Evolutionary conservation across 768 basidiomycete species (phyloP).

Genomic region (Boletus pseudopeckii): DNA sequence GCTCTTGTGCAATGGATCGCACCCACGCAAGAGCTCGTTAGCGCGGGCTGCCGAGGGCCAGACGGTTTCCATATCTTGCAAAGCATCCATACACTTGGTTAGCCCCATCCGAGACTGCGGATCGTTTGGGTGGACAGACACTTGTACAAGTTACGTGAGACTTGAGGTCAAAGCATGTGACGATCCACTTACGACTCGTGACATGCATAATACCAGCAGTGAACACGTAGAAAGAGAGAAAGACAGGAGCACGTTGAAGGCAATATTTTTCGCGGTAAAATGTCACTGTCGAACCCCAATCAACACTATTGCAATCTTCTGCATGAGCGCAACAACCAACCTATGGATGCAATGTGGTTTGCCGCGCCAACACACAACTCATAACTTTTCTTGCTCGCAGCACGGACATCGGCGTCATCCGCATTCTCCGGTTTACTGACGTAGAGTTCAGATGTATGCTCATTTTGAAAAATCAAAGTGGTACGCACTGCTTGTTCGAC

Average conservation of each 20-base stretch:
- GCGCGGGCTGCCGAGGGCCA: conserved; percentile 81
- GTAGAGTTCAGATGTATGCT: background rate
- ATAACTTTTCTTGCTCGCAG: conserved; percentile 58
- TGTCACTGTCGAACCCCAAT: conserved; percentile 37
- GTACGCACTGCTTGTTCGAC: conserved; percentile 38
- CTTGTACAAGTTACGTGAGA: conserved; percentile 33
- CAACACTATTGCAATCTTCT: background rate
- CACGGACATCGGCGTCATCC: conserved; percentile 53
- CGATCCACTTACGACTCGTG: conserved; percentile 52
- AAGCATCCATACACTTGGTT: conserved; percentile 61
- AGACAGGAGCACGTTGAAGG: conserved; percentile 60
- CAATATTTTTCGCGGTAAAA: conserved; percentile 63
- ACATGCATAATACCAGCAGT: conserved; percentile 80
- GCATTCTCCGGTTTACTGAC: conserved; percentile 35
- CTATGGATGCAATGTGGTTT: conserved; percentile 73
- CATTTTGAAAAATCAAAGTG: background rate
- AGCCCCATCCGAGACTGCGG: conserved; percentile 68
- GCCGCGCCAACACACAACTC: conserved; percentile 74
- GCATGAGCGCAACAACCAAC: conserved; percentile 31
- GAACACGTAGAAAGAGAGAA: conserved; percentile 77
- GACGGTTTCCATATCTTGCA: conserved; percentile 60
- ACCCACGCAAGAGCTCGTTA: conserved; percentile 65
- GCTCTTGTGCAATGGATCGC: conserved; percentile 36
- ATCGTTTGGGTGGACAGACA: conserved; percentile 61
- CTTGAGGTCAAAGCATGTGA: background rate